A percentile compares a stretch with the other conserved stretches of the same genome.
Evolutionary conservation across 441 rosid genomes (phyloP).

Genomic region (Gossypium lobatum): DNA sequence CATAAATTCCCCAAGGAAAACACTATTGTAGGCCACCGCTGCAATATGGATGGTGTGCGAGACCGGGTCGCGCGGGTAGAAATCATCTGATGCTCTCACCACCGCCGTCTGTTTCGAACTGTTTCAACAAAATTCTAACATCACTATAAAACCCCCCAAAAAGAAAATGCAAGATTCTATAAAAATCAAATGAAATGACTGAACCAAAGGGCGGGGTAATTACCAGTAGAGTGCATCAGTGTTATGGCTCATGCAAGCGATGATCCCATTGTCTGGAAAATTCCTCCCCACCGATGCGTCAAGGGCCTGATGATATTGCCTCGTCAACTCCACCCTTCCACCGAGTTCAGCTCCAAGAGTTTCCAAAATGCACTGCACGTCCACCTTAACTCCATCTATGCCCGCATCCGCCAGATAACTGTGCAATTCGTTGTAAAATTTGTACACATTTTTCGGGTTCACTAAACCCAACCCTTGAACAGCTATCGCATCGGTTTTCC

Average conservation of each 20-base stretch:
- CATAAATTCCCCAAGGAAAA: constrained; percentile 89
- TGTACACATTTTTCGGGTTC: constrained; percentile 60
- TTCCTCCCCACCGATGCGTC: constrained; percentile 72
- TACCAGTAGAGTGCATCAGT: constrained; percentile 92
- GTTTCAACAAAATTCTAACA: constrained; percentile 10
- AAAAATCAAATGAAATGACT: not conserved
- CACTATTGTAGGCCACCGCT: constrained; percentile 76
- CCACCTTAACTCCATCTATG: constrained; percentile 91
- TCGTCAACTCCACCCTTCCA: constrained; percentile 72
- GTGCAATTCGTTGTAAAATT: constrained; percentile 71
- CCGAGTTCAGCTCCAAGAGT: constrained; percentile 85
- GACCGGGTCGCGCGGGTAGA: constrained; percentile 81
- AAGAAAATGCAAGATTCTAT: not conserved
- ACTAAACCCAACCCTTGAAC: constrained; percentile 79
- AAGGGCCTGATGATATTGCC: constrained; percentile 84
- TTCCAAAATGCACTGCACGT: constrained; percentile 81
- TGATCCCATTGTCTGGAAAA: constrained; percentile 82
- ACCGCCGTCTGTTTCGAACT: constrained; percentile 89
- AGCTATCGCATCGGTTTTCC: constrained; percentile 60
- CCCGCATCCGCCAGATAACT: constrained; percentile 74
- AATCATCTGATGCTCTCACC: constrained; percentile 77
- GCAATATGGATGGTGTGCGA: constrained; percentile 92
- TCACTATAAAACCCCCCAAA: not conserved
- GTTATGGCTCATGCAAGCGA: constrained; percentile 93
- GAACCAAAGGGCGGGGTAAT: not conserved